Evolutionary conservation across 257 asterid species (phyloP).

Genomic region (Marsdenia floribunda): DNA sequence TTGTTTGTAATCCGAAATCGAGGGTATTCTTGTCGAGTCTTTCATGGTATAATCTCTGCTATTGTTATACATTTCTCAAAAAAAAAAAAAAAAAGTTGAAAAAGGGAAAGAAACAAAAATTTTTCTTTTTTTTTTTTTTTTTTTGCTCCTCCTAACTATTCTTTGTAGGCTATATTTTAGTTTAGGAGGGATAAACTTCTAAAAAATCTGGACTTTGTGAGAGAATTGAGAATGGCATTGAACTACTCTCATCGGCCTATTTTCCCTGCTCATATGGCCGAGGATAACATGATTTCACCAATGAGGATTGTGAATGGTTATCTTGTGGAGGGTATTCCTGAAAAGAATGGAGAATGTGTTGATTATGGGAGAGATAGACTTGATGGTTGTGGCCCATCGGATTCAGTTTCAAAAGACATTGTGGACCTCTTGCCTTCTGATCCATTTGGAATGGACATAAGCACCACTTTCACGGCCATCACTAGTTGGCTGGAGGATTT

Average conservation of each 20-base stretch:
- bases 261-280: slow-evolving; percentile 50
- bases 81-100: background rate
- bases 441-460: slow-evolving; percentile 88
- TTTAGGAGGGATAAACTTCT: slow-evolving; percentile 10
- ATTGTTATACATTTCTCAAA: background rate
- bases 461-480: slow-evolving; percentile 68
- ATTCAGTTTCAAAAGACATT: slow-evolving; percentile 43
- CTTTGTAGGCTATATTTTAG: slow-evolving; percentile 6
- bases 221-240: slow-evolving; percentile 75
- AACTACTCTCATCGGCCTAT: slow-evolving; percentile 65
- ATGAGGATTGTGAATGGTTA: slow-evolving; percentile 57
- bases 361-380: slow-evolving; percentile 33
- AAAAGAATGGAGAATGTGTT: slow-evolving; percentile 44
- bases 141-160: background rate
- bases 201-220: slow-evolving; percentile 20
- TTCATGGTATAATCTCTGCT: slow-evolving; percentile 1
- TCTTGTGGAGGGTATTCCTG: slow-evolving; percentile 56
- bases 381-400: slow-evolving; percentile 38
- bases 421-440: slow-evolving; percentile 74
- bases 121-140: background rate
- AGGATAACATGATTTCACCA: slow-evolving; percentile 58
- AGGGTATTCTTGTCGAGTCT: slow-evolving; percentile 65
- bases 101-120: slow-evolving; percentile 9
- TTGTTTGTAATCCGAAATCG: slow-evolving; percentile 75
- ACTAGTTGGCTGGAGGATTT: slow-evolving; percentile 73